Conservation (phyloP, 75 land plant species). For the Pinus tabuliformis region DNA sequence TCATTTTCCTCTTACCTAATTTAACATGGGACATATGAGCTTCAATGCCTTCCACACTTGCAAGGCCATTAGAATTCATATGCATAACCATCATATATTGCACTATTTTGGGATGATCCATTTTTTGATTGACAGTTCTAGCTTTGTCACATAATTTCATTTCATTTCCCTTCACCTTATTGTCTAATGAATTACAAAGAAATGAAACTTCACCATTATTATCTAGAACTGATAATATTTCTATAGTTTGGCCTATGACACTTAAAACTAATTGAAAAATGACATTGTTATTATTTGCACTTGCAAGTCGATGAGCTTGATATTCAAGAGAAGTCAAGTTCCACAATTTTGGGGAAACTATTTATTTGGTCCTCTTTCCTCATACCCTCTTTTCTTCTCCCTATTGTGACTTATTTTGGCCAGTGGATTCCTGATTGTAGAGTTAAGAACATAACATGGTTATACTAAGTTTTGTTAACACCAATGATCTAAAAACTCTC, state of each 20-base stretch:
- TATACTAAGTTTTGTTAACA: neutral
- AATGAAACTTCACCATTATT: neutral
- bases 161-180: neutral
- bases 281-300: neutral
- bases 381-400: neutral
- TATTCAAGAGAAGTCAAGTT: neutral
- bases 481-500: neutral
- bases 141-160: constrained; percentile 2
- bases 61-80: neutral
- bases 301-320: neutral
- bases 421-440: neutral
- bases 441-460: neutral
- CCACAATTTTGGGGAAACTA: neutral
- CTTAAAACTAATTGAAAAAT: neutral
- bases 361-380: neutral
- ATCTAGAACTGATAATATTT: constrained; percentile 1
- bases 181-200: neutral
- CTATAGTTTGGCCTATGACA: neutral
- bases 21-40: neutral
- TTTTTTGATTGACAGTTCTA: neutral
- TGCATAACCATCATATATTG: neutral
- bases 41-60: neutral
- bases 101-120: neutral
- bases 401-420: neutral
- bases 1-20: neutral